Percentiles rank a stretch among this genome's conserved stretches.
Evolutionary conservation across 805 yeast genomes (phyloP).

Genomic region (Saccharomycopsis sp.): DNA sequence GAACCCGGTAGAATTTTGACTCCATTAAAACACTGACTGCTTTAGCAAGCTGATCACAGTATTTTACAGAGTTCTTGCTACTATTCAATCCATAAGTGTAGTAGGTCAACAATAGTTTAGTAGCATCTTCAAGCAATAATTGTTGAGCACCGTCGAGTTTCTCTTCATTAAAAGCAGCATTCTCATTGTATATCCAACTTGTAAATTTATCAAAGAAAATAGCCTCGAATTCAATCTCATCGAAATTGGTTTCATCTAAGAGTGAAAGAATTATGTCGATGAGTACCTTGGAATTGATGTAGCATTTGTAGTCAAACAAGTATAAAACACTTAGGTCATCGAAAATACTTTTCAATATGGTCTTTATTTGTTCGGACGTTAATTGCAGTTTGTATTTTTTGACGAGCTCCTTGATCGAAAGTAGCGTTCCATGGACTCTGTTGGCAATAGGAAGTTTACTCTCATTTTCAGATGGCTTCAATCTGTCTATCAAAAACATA

Average conservation of each 20-base stretch:
- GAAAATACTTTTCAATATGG: neutral
- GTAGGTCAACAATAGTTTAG: conserved; percentile 28
- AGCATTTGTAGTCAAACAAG: neutral
- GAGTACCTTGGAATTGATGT: neutral
- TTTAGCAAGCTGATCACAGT: neutral
- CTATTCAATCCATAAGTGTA: neutral
- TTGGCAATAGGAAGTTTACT: conserved; percentile 27
- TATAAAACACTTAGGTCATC: neutral
- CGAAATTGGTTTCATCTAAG: neutral
- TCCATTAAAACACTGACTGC: neutral
- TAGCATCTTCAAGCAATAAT: conserved; percentile 34
- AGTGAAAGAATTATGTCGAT: conserved; percentile 6
- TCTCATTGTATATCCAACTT: conserved; percentile 32
- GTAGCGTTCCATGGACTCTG: conserved; percentile 50
- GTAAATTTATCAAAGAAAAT: conserved; percentile 27
- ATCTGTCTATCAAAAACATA: conserved; percentile 18
- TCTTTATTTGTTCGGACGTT: neutral
- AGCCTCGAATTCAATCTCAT: neutral
- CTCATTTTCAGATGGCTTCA: conserved; percentile 22
- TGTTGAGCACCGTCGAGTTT: conserved; percentile 45
- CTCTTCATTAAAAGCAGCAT: conserved; percentile 11
- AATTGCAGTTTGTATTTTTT: neutral
- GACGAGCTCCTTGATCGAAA: conserved; percentile 40
- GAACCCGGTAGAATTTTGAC: neutral
- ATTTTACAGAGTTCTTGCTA: neutral